Evolutionary conservation across 192 early-diverging fungal genomes (phyloP), one percentile per base, ranked within the genome.

Genomic region (Podila epigama): DNA sequence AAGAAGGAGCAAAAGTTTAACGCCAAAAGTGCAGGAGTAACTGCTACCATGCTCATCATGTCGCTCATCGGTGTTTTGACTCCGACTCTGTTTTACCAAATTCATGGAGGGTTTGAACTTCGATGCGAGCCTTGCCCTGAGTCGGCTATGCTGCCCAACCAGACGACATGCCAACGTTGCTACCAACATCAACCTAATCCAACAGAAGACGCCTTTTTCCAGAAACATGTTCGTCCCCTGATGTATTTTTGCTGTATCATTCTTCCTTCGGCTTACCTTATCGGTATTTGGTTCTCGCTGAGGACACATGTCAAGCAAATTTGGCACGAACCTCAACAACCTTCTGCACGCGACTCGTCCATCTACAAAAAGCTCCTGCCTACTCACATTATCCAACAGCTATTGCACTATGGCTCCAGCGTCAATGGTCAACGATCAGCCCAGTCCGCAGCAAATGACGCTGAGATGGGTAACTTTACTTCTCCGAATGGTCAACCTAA

Each of bases 1-100:
- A 83, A 90, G 68, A 96, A 96, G 81, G 94, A 97, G 70, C 96
- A 96, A 84, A 86, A 83, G 48, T 99, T 99, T 84, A 98, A 99
- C 77, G 92, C 89, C 52, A 97, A 96, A 78, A 90, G 92, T 66
- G 96, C 97, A 55, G 94, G 92, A 50, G 96, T 99, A 12, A 96
- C 97, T 12, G 89, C 91, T 33, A 98, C 97, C 0, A 89, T 99
- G 88, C 87, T 99, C 15, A 95, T 97, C 77, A 93, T 97, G 90
- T 91, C 92, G 0, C 88, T 97, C 50, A 92, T 97, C 77, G 96
- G 94, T 8, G 92, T 89, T 18, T 93, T 99, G 81, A 92, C 94
- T 3, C 97, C 97, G 4, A 97, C 97, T 7, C 68, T 97, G 33
- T 99, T 98, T 73, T 97, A 97, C 80, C 90, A 94, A 53, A 92